These are phyloP conservation scores for Malus hybrid DNA, from an alignment of 331 rosid species.

Conservation along the genomic window DNA sequence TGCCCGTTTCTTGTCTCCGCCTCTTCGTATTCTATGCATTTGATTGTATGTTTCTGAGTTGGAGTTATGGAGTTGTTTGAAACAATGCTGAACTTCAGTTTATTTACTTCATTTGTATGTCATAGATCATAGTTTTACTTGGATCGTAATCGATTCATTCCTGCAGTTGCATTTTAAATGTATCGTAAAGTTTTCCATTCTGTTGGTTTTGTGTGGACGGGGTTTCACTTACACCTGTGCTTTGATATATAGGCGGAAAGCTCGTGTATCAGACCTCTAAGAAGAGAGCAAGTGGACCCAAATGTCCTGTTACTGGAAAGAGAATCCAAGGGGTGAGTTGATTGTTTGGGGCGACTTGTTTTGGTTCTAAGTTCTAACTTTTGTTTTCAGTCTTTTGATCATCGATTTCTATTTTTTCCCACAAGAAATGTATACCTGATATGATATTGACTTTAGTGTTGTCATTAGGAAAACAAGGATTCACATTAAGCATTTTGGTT, in stretches of 20 bases:
- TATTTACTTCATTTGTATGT: not conserved
- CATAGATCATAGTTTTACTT: not conserved
- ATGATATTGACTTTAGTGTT: not conserved
- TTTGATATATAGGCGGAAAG: conserved; percentile 43
- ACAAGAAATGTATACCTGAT: not conserved
- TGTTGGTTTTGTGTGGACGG: not conserved
- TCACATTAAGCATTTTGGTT: not conserved
- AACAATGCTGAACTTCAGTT: not conserved
- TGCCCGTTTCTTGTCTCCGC: not conserved
- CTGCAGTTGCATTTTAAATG: not conserved
- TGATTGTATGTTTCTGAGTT: not conserved
- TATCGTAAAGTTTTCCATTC: not conserved
- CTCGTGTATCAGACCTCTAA: conserved; percentile 60
- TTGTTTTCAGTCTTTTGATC: not conserved
- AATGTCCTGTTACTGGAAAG: conserved; percentile 70
- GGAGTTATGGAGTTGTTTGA: not conserved
- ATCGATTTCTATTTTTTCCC: not conserved
- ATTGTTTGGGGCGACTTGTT: not conserved
- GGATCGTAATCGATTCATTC: not conserved
- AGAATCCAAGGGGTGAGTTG: conserved; percentile 68
- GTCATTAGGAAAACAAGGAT: not conserved
- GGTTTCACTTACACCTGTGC: not conserved
- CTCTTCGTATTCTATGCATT: no score
- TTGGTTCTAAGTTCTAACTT: not conserved
- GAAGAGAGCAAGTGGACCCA: conserved; percentile 78